phyloP scores from a whole-genome alignment of 2,329 filamentous ascomycete genomes.

The Endocalyx cinctus region DNA sequence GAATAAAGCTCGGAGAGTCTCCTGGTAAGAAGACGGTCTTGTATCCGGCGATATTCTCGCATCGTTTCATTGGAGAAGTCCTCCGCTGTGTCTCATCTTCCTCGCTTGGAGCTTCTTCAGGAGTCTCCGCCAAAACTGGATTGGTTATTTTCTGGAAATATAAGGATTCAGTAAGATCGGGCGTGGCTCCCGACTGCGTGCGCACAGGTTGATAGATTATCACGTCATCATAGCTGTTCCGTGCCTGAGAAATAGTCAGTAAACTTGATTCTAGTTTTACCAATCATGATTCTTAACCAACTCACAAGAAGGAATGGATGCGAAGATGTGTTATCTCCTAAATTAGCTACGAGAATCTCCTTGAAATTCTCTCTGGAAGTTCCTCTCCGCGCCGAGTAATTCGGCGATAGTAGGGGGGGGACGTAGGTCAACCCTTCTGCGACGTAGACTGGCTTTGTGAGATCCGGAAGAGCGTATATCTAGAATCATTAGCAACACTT shows the following conservation, averaged over 20 bases:
- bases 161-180: slow-evolving; percentile 52
- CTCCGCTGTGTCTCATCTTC: slow-evolving; percentile 40
- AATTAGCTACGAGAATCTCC: slow-evolving; percentile 78
- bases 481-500: slow-evolving; percentile 33
- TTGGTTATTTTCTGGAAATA: slow-evolving; percentile 75
- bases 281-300: slow-evolving; percentile 1
- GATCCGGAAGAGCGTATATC: slow-evolving; percentile 72
- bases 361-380: slow-evolving; percentile 67
- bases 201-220: slow-evolving; percentile 81
- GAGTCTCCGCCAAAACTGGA: slow-evolving; percentile 57
- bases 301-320: slow-evolving; percentile 79
- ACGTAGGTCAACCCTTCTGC: slow-evolving; percentile 75
- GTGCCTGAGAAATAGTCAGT: slow-evolving; percentile 49
- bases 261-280: too few species aligned
- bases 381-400: slow-evolving; percentile 65
- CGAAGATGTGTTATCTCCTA: slow-evolving; percentile 69
- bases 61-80: slow-evolving; percentile 50
- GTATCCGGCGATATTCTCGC: slow-evolving; percentile 69
- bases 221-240: slow-evolving; percentile 75
- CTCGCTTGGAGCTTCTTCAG: slow-evolving; percentile 45
- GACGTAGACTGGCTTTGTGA: slow-evolving; percentile 66
- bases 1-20: slow-evolving; percentile 70
- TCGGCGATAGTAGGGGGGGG: slow-evolving; percentile 68
- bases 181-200: slow-evolving; percentile 31
- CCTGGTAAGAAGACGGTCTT: slow-evolving; percentile 80